Evolutionary conservation across 495 filamentous ascomycete species (phyloP).

Genomic region (Patellaria atrata): DNA sequence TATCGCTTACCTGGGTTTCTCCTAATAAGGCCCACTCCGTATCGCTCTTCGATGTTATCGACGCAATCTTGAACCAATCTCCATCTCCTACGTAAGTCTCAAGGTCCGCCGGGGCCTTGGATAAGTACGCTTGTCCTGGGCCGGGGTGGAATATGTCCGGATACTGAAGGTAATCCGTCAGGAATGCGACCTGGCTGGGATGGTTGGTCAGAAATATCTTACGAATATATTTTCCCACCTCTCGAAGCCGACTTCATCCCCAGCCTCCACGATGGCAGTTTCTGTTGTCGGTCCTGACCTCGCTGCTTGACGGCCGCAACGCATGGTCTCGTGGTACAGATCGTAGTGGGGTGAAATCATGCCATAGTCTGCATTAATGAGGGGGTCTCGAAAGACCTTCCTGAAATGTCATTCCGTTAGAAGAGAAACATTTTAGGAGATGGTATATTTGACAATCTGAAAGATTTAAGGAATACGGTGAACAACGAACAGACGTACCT

Average conservation of each 20-base stretch:
- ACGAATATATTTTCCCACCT: too few species aligned
- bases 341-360: slow-evolving; percentile 11
- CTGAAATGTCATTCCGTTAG: too few species aligned
- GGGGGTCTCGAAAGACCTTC: too few species aligned
- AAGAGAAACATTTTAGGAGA: too few species aligned
- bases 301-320: slow-evolving; percentile 9
- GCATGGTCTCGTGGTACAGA: slow-evolving; percentile 2
- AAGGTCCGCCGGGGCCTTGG: neutral
- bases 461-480: too few species aligned
- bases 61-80: slow-evolving; percentile 12
- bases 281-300: slow-evolving; percentile 2
- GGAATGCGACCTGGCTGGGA: too few species aligned
- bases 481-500: too few species aligned
- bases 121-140: slow-evolving; percentile 11
- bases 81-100: slow-evolving; percentile 7
- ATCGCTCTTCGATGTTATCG: slow-evolving; percentile 1
- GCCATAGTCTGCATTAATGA: too few species aligned
- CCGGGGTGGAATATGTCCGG: slow-evolving; percentile 12
- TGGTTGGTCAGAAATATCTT: too few species aligned
- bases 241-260: slow-evolving; percentile 5
- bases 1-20: slow-evolving; percentile 4
- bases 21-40: slow-evolving; percentile 1
- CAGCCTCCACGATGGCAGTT: slow-evolving; percentile 5
- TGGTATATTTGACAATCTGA: too few species aligned
- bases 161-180: too few species aligned